These are phyloP conservation scores for Paradendryphiella salina DNA, from an alignment of 2,329 filamentous ascomycete species.

Conservation along the genomic window DNA sequence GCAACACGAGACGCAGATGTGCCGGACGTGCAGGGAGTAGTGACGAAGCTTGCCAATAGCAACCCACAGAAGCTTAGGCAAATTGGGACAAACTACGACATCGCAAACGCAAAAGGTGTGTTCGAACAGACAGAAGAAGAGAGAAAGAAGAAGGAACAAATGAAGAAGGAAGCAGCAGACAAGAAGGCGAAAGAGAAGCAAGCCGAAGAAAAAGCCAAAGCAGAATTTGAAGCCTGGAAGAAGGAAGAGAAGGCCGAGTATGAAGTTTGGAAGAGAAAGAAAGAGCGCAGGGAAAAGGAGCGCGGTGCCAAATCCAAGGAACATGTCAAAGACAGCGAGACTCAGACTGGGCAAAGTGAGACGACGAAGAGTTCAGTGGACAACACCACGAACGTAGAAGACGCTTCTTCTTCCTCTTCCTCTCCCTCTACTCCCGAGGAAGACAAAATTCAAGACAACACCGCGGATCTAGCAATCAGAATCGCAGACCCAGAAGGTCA, in stretches of 20 bases:
- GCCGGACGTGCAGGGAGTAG: conserved; percentile 65
- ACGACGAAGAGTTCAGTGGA: neutral
- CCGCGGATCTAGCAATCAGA: neutral
- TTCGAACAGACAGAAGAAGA: conserved; percentile 55
- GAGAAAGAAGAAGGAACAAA: conserved; percentile 47
- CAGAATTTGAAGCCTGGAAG: conserved; percentile 41
- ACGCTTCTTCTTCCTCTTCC: neutral
- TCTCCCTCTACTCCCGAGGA: neutral
- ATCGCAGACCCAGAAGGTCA: neutral
- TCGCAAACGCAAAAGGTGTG: conserved; percentile 68
- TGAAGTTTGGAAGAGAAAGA: conserved; percentile 27
- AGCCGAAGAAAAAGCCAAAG: conserved; percentile 38
- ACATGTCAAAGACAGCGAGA: neutral
- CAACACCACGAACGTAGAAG: neutral
- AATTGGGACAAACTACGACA: conserved; percentile 69
- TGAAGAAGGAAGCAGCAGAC: conserved; percentile 41
- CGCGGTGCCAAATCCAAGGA: conserved; percentile 2
- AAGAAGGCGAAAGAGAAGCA: conserved; percentile 36
- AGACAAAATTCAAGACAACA: neutral
- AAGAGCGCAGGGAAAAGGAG: conserved; percentile 16
- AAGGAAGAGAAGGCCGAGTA: conserved; percentile 35
- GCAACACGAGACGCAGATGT: conserved; percentile 58
- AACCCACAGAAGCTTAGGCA: conserved; percentile 60
- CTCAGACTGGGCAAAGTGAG: neutral
- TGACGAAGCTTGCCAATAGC: conserved; percentile 47